Percentiles rank a stretch among this genome's conserved stretches.
Evolutionary conservation across 2,329 filamentous ascomycete genomes (phyloP).

Genomic region (Ascochyta rabiei): DNA sequence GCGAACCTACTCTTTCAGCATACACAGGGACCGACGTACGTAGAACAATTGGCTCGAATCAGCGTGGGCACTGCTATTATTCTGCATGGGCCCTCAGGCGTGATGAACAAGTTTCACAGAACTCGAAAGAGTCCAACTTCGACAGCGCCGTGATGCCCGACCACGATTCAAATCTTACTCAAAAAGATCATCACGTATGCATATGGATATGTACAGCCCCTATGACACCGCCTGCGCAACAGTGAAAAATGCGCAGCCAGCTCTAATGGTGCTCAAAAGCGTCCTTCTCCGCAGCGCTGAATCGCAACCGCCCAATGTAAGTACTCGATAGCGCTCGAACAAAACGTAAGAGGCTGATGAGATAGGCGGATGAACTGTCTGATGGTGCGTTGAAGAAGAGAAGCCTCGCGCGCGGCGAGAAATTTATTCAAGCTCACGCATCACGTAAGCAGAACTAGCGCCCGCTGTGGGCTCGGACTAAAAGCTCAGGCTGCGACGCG

Average conservation of each 20-base stretch:
- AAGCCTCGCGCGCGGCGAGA: conserved; percentile 18
- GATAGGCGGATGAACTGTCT: conserved; percentile 50
- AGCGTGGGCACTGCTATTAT: no score
- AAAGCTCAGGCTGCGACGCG: neutral
- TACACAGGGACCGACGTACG: neutral
- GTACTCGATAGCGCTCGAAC: conserved; percentile 42
- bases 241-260: conserved; percentile 68
- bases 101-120: neutral
- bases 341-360: conserved; percentile 48
- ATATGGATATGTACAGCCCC: conserved; percentile 70
- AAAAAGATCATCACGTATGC: neutral
- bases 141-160: neutral
- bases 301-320: conserved; percentile 59
- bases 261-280: conserved; percentile 69
- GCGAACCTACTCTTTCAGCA: no score
- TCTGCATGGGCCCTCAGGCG: no score
- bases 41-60: neutral
- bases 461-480: conserved; percentile 8
- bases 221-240: conserved; percentile 87
- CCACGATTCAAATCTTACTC: no score
- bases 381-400: conserved; percentile 44
- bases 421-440: conserved; percentile 24
- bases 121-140: neutral
- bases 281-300: conserved; percentile 64
- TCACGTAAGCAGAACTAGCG: conserved; percentile 10